Evolutionary conservation across 108 stramenopile species (phyloP), one percentile per base, ranked within the genome.

Genomic region (Cyclotella cryptica): DNA sequence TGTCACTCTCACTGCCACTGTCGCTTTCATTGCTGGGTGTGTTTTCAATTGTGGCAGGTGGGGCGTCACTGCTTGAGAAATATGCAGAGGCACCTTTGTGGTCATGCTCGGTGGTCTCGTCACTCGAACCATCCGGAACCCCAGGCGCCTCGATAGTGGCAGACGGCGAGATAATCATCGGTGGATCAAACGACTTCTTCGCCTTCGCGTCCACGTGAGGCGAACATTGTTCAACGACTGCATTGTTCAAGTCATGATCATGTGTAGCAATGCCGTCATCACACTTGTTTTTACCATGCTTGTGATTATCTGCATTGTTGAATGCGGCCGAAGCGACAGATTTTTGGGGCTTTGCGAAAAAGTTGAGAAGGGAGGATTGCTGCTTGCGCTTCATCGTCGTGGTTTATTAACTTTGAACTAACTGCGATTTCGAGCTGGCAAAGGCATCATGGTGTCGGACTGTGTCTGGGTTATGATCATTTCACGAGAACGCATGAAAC

Each of bases 351-450:
- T 75, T 68, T 15, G 66, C 74, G 57, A 74, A 80, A 52, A 80
- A 75, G 19, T 66, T 47, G 0, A 80, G 62, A 22, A 80, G 66
- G 30, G 79, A 80, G 28, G 66, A 17, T 40, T 80, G 79, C 30
- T 75, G 55, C 22, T 55, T 55, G 11, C 5, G 69, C 58, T 71
- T 77, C 45, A 68, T 68, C 24, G 35, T 55, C 22, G 21, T 24
- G n/a, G 7, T 22, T 26, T 2, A 22, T 55, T 12, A 24, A 55
- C 55, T 55, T n/a, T 55, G 13, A 26, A 55, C n/a, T 1, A 12
- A 12, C 11, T n/a, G n/a, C n/a, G n/a, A 12, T 1, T 55, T 3
- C 12, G n/a, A 49, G 47, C 4, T 5, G 35, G 35, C 2, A 35
- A 6, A 5, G 35, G 35, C 35, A 5, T 35, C 35, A n/a, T n/a